Evolutionary conservation across 2,329 filamentous ascomycete species (phyloP).

Genomic region (Pseudohalonectria lignicola): DNA sequence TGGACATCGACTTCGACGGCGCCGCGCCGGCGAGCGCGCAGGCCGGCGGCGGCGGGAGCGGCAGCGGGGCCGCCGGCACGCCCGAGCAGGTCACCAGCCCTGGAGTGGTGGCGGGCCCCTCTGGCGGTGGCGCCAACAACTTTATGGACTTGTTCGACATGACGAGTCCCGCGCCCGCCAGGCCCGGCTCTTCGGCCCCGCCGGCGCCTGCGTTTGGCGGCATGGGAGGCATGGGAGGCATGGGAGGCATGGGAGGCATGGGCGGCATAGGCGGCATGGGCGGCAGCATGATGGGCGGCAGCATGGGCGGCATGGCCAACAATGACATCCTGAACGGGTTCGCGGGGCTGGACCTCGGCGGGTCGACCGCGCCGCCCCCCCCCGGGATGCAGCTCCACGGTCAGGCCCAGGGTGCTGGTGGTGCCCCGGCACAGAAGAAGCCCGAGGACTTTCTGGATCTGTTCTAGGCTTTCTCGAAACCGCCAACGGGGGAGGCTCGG

Average conservation of each 20-base stretch:
- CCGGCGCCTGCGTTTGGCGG: constrained; percentile 14
- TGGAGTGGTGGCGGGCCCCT: constrained; percentile 18
- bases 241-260: constrained; percentile 25
- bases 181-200: constrained; percentile 24
- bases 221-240: constrained; percentile 22
- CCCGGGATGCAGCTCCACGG: constrained; percentile 44
- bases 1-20: constrained; percentile 66
- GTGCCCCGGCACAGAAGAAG: constrained; percentile 35
- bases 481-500: too few relatives aligned
- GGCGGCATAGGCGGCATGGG: constrained; percentile 2
- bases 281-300: too few relatives aligned
- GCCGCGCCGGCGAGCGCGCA: constrained; percentile 82
- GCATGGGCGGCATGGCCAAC: constrained; percentile 46
- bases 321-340: constrained; percentile 89
- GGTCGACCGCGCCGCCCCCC: constrained; percentile 52
- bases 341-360: constrained; percentile 65
- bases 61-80: constrained; percentile 44
- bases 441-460: constrained; percentile 50
- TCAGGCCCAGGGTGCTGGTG: constrained; percentile 17
- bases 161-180: constrained; percentile 38
- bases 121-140: constrained; percentile 48
- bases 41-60: constrained; percentile 24
- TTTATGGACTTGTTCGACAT: constrained; percentile 64
- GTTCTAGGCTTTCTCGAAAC: constrained; percentile 26
- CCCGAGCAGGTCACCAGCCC: constrained; percentile 61